Evolutionary conservation across 2,329 filamentous ascomycete species (phyloP).

Genomic region (Trichoderma sp.): DNA sequence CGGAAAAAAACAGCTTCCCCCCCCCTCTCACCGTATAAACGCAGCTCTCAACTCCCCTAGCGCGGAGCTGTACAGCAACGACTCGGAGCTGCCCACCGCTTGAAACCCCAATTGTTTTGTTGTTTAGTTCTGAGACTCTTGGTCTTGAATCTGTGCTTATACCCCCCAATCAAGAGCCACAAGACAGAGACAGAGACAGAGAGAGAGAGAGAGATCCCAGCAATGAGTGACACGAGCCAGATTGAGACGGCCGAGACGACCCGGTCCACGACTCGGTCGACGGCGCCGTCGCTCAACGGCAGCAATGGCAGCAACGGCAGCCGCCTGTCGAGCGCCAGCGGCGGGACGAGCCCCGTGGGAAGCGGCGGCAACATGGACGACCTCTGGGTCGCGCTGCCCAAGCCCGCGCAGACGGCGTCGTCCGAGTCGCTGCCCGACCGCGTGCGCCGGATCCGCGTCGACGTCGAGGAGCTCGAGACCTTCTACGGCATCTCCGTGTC

Average conservation of each 20-base stretch:
- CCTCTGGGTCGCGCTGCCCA: constrained; percentile 31
- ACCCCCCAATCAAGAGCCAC: background rate
- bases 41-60: constrained; percentile 13
- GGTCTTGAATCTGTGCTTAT: background rate
- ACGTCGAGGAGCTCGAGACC: constrained; percentile 49
- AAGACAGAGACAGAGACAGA: background rate
- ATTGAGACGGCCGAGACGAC: constrained; percentile 3
- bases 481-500: constrained; percentile 56
- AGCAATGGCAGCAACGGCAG: background rate
- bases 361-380: constrained; percentile 29
- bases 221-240: constrained; percentile 14
- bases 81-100: constrained; percentile 1
- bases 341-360: constrained; percentile 12
- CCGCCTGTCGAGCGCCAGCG: constrained; percentile 11
- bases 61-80: constrained; percentile 18
- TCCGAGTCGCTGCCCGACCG: constrained; percentile 46
- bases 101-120: no score
- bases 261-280: constrained; percentile 14
- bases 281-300: constrained; percentile 11
- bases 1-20: background rate
- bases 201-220: background rate
- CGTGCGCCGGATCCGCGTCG: constrained; percentile 48
- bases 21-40: constrained; percentile 14
- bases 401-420: constrained; percentile 10
- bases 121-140: background rate